phyloP scores from a whole-genome alignment of 2,329 filamentous ascomycete species.

The Calonectria crousiana region DNA sequence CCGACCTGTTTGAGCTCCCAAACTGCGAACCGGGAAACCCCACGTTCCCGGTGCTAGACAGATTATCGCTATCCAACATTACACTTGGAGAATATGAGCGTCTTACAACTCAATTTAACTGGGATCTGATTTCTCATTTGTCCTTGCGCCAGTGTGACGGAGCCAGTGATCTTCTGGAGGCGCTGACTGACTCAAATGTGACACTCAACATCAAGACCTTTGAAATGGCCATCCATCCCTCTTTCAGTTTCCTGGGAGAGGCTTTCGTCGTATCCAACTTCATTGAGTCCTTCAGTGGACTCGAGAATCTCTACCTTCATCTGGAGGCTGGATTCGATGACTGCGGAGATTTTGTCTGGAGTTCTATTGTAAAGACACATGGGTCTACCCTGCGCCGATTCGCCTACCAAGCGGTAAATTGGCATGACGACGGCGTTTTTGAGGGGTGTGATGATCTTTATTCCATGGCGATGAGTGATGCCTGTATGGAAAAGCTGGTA shows the following conservation, averaged over 20 bases:
- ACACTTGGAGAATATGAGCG: not conserved
- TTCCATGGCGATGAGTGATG: not conserved
- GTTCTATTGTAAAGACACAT: not conserved
- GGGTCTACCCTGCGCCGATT: not conserved
- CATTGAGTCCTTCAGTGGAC: not conserved
- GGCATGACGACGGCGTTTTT: not conserved
- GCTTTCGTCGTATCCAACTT: not conserved
- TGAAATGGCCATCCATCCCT: not conserved
- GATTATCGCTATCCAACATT: not conserved
- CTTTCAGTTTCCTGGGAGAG: not conserved
- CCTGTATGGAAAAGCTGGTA: not conserved
- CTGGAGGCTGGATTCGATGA: not conserved
- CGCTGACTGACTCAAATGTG: not conserved
- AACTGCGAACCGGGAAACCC: not conserved
- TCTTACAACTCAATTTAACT: not conserved
- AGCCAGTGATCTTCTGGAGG: not conserved
- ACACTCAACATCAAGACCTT: not conserved
- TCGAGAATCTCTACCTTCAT: not conserved
- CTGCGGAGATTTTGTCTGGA: not conserved
- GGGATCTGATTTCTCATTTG: not conserved
- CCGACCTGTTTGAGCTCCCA: not conserved
- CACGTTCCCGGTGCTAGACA: not conserved
- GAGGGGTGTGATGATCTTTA: not conserved
- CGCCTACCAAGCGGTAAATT: not conserved
- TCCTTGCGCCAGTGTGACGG: not conserved